Evolutionary conservation across 1,284 basidiomycete species (phyloP).

Genomic region (Ceratobasidium theobromae): DNA sequence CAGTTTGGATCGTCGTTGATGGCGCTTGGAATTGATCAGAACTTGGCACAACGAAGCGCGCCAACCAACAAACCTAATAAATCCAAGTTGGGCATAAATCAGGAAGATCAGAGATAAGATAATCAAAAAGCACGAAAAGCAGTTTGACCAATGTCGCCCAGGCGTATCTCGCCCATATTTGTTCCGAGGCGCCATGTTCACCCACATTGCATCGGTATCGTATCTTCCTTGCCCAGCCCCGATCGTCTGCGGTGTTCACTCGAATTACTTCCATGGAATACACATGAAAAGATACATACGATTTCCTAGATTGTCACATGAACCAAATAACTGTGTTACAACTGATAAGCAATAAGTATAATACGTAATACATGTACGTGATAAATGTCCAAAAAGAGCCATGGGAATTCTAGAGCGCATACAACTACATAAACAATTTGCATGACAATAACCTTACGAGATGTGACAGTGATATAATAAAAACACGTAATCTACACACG

Average conservation of each 20-base stretch:
- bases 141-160: background rate
- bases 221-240: background rate
- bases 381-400: background rate
- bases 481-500: background rate
- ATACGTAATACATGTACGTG: background rate
- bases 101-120: background rate
- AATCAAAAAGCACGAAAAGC: conserved; percentile 23
- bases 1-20: too few species aligned
- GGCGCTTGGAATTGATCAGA: too few species aligned
- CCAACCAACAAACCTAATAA: too few species aligned
- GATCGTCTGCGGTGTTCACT: conserved; percentile 11
- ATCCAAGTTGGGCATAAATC: too few species aligned
- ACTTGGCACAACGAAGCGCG: too few species aligned
- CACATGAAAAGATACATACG: background rate
- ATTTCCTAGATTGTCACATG: background rate
- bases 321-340: background rate
- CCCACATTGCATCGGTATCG: background rate
- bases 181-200: too few species aligned
- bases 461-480: background rate
- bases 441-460: background rate
- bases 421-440: background rate
- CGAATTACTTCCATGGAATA: background rate
- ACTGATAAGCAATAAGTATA: background rate
- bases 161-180: background rate
- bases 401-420: background rate